These are phyloP conservation scores for Rhododendron ovatum DNA, from an alignment of 148 eudicot genomes.

Conservation along the genomic window DNA sequence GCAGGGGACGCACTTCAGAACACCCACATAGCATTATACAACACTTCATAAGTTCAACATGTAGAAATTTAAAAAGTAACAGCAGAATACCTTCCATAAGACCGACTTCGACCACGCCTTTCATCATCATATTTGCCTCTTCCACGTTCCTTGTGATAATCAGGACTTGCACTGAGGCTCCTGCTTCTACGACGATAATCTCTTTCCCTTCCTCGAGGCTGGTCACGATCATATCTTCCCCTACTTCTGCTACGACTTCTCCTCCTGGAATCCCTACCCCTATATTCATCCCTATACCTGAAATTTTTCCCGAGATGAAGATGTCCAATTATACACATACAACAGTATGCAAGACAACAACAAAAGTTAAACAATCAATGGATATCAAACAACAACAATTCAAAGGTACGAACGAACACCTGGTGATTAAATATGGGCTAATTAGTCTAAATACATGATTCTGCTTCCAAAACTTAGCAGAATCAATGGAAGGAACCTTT, in stretches of 20 bases:
- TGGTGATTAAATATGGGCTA: background rate
- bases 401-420: background rate
- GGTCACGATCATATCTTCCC: constrained; percentile 57
- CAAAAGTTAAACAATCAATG: background rate
- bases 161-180: constrained; percentile 75
- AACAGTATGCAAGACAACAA: background rate
- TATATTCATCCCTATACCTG: constrained; percentile 57
- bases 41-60: background rate
- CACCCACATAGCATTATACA: constrained; percentile 1
- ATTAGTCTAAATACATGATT: background rate
- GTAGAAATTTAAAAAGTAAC: background rate
- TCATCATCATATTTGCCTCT: constrained; percentile 71
- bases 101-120: constrained; percentile 51
- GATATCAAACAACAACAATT: background rate
- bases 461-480: background rate
- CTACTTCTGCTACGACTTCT: constrained; percentile 77
- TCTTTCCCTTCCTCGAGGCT: constrained; percentile 58
- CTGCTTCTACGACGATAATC: constrained; percentile 53
- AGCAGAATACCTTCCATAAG: constrained; percentile 46
- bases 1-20: constrained; percentile 65
- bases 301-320: background rate
- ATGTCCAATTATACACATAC: background rate
- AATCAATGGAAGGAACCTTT: background rate
- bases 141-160: constrained; percentile 48
- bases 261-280: constrained; percentile 45